A percentile compares a stretch with the other conserved stretches of the same genome.
These are phyloP conservation scores for Chytriomyces sp. DNA, from an alignment of 192 early-diverging fungal species.

Conservation along the genomic window DNA sequence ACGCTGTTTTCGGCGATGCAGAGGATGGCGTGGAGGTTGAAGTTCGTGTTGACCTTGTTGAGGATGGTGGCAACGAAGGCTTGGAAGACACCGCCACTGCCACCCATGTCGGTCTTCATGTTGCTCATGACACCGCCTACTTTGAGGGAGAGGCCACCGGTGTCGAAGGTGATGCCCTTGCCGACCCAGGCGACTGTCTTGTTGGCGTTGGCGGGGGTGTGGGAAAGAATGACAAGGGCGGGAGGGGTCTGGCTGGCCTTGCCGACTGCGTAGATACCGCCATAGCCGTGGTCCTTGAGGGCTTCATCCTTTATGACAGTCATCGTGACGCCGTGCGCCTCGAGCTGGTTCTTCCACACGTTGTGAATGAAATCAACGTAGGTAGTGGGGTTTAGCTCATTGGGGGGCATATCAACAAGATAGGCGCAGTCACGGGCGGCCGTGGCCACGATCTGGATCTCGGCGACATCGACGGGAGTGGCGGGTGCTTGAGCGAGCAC, in stretches of 20 bases:
- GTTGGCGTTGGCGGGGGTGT: constrained; percentile 25
- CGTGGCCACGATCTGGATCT: constrained; percentile 29
- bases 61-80: constrained; percentile 48
- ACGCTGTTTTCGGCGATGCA: constrained; percentile 60
- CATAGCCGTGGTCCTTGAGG: constrained; percentile 44
- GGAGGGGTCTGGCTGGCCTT: constrained; percentile 50
- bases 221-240: constrained; percentile 46
- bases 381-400: constrained; percentile 47
- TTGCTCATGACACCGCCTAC: constrained; percentile 28
- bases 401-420: constrained; percentile 51
- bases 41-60: constrained; percentile 7
- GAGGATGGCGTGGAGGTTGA: constrained; percentile 44
- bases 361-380: constrained; percentile 44
- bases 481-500: not conserved
- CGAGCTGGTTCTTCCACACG: constrained; percentile 29
- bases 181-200: constrained; percentile 57
- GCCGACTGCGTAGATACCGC: constrained; percentile 54
- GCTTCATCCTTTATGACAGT: constrained; percentile 52
- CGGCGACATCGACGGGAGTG: not conserved
- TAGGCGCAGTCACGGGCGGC: constrained; percentile 37
- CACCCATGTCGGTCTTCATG: constrained; percentile 62
- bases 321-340: constrained; percentile 35
- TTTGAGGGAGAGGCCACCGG: constrained; percentile 54
- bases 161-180: constrained; percentile 64
- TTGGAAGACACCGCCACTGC: constrained; percentile 48